phyloP scores from a whole-genome alignment of 1,284 basidiomycete species.

The Melampsora allii-populina region DNA sequence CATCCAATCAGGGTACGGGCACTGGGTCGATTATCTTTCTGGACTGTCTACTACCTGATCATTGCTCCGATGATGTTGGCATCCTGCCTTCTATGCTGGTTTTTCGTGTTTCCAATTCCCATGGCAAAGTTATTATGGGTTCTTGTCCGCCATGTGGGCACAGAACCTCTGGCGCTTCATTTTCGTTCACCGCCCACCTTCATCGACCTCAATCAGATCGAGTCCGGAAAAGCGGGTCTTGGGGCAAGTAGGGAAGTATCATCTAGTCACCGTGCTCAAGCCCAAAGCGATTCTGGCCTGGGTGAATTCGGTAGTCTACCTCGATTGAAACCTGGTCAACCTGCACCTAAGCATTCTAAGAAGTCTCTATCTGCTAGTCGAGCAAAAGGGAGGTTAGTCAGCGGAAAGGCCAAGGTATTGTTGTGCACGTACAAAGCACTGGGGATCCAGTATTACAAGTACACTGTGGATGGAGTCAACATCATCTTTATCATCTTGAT shows the following conservation, averaged over 20 bases:
- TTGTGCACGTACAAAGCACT: slow-evolving; percentile 92
- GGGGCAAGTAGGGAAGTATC: slow-evolving; percentile 49
- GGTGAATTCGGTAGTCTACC: slow-evolving; percentile 60
- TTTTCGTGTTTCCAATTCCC: slow-evolving; percentile 85
- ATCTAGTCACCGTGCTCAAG: slow-evolving; percentile 44
- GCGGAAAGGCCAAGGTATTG: slow-evolving; percentile 65
- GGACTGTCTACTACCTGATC: slow-evolving; percentile 67
- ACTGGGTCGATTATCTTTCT: slow-evolving; percentile 66
- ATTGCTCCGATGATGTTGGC: slow-evolving; percentile 84
- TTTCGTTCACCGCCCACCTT: slow-evolving; percentile 77
- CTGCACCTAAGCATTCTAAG: slow-evolving; percentile 62
- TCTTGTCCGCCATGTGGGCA: slow-evolving; percentile 76
- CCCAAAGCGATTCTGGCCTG: slow-evolving; percentile 46
- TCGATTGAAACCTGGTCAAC: slow-evolving; percentile 65
- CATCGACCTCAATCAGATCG: slow-evolving; percentile 50
- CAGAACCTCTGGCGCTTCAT: slow-evolving; percentile 77
- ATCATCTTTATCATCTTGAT: slow-evolving; percentile 96
- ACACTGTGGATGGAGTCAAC: slow-evolving; percentile 97
- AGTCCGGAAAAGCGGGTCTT: slow-evolving; percentile 51
- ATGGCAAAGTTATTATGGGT: slow-evolving; percentile 98
- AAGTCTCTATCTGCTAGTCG: slow-evolving; percentile 57
- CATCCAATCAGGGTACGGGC: slow-evolving; percentile 52
- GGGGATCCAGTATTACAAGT: slow-evolving; percentile 96
- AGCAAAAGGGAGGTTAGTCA: slow-evolving; percentile 57
- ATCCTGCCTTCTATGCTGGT: slow-evolving; percentile 88